phyloP scores from a whole-genome alignment of 257 asterid genomes.

The Solanum rostratum region DNA sequence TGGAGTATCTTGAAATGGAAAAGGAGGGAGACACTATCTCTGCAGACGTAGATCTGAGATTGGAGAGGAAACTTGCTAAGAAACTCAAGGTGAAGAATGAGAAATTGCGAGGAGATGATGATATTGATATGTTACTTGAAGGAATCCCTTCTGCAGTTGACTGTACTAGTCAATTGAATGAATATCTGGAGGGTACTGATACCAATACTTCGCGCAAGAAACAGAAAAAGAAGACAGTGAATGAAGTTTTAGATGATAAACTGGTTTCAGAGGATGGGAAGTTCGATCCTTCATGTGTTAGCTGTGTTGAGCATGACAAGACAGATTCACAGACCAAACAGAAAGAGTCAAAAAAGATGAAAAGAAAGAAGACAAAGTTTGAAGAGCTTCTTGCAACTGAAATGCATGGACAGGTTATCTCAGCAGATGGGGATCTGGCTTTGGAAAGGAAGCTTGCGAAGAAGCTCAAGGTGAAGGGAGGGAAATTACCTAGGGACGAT shows the following conservation, averaged over 20 bases:
- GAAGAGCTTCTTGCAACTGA: slow-evolving; percentile 34
- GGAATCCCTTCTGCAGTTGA: slow-evolving; percentile 50
- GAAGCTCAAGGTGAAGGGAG: slow-evolving; percentile 74
- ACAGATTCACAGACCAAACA: slow-evolving; percentile 9
- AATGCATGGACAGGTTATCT: slow-evolving; percentile 9
- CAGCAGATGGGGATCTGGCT: slow-evolving; percentile 30
- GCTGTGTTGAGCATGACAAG: slow-evolving; percentile 21
- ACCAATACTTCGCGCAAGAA: slow-evolving; percentile 1
- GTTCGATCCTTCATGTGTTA: slow-evolving; percentile 16
- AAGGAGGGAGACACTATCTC: slow-evolving; percentile 22
- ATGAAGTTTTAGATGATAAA: slow-evolving; percentile 27
- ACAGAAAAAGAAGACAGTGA: slow-evolving; percentile 1
- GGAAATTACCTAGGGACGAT: slow-evolving; percentile 38
- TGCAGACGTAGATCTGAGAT: slow-evolving; percentile 41
- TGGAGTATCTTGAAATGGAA: slow-evolving; percentile 49
- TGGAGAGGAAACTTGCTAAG: slow-evolving; percentile 71
- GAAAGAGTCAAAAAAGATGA: slow-evolving; percentile 17
- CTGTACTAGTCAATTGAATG: slow-evolving; percentile 10
- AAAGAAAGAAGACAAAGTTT: slow-evolving; percentile 27
- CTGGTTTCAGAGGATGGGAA: slow-evolving; percentile 16
- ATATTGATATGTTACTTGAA: slow-evolving; percentile 35
- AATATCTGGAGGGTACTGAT: slow-evolving; percentile 4
- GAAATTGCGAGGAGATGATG: slow-evolving; percentile 48
- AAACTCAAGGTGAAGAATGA: slow-evolving; percentile 70
- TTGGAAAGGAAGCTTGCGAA: slow-evolving; percentile 70